Evolutionary conservation across 169 alveolate species (phyloP).

Genomic region (Toxoplasma gondii): DNA sequence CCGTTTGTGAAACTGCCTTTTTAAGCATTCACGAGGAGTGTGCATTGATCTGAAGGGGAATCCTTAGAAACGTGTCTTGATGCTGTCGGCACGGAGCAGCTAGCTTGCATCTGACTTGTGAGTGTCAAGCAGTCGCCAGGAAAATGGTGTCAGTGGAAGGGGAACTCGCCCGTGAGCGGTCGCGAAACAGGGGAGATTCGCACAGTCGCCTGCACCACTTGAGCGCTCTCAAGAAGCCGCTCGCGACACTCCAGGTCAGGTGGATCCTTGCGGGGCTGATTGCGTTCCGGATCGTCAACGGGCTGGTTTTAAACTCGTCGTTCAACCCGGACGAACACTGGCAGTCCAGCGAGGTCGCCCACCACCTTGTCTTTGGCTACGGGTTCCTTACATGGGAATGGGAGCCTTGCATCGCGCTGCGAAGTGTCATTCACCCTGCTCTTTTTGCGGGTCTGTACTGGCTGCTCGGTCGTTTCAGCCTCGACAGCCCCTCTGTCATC

Average conservation of each 20-base stretch:
- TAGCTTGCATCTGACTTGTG: too few relatives aligned
- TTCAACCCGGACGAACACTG: conserved; percentile 84
- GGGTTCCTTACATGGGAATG: conserved; percentile 87
- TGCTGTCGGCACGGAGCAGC: too few relatives aligned
- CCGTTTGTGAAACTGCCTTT: too few relatives aligned
- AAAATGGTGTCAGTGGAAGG: too few relatives aligned
- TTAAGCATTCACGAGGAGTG: too few relatives aligned
- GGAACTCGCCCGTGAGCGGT: too few relatives aligned
- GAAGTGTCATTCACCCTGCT: conserved; percentile 78
- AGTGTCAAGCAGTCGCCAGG: too few relatives aligned
- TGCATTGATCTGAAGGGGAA: too few relatives aligned
- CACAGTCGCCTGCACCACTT: not conserved
- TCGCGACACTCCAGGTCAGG: not conserved
- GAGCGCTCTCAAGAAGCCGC: not conserved
- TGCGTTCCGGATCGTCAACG: conserved; percentile 70
- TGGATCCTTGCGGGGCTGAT: conserved; percentile 17
- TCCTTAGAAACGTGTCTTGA: too few relatives aligned
- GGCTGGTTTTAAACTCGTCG: conserved; percentile 70
- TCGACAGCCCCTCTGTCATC: conserved; percentile 61
- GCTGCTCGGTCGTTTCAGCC: conserved; percentile 7
- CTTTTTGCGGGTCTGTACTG: conserved; percentile 72
- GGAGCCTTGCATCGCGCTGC: conserved; percentile 78
- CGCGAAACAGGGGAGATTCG: too few relatives aligned
- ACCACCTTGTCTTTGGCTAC: conserved; percentile 75
- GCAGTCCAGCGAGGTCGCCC: conserved; percentile 83